phyloP scores from a whole-genome alignment of 495 filamentous ascomycete genomes.

The Penicillium coprophilum region DNA sequence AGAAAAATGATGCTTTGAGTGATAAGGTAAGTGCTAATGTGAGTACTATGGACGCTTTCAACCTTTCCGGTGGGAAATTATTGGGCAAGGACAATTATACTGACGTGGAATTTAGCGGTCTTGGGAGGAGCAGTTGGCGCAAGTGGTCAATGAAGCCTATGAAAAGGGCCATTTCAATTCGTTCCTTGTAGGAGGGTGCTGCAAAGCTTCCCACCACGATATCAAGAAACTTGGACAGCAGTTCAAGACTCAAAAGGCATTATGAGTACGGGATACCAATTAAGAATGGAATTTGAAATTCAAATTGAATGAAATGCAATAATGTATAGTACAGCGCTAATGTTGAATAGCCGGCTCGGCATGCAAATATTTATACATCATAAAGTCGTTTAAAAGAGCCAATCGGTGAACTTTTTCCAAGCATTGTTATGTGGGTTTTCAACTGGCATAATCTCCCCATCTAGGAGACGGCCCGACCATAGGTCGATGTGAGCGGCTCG shows the following conservation, averaged over 20 bases:
- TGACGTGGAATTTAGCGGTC: slow-evolving; percentile 26
- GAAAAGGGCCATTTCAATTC: slow-evolving; percentile 47
- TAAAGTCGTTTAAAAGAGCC: slow-evolving; percentile 25
- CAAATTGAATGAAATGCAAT: neutral
- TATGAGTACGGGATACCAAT: neutral
- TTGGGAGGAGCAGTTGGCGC: slow-evolving; percentile 51
- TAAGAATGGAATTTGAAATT: neutral
- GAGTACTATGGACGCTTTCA: slow-evolving; percentile 1
- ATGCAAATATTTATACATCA: slow-evolving; percentile 24
- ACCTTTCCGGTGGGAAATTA: neutral
- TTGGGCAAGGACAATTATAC: slow-evolving; percentile 3
- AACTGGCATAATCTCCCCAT: slow-evolving; percentile 32
- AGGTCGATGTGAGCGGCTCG: slow-evolving; percentile 35
- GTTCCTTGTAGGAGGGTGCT: slow-evolving; percentile 62
- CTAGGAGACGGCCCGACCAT: slow-evolving; percentile 39
- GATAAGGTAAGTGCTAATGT: slow-evolving; percentile 20
- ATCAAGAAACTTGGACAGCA: slow-evolving; percentile 47
- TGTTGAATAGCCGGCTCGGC: slow-evolving; percentile 13
- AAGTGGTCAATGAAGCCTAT: slow-evolving; percentile 37
- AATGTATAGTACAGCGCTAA: slow-evolving; percentile 4
- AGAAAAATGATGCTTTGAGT: slow-evolving; percentile 25
- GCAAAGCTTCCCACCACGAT: slow-evolving; percentile 53
- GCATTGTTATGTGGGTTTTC: slow-evolving; percentile 21
- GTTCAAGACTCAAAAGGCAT: slow-evolving; percentile 16
- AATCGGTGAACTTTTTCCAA: slow-evolving; percentile 33